Evolutionary conservation across 83 land plant genomes (phyloP).

Genomic region (Picea mariana): DNA sequence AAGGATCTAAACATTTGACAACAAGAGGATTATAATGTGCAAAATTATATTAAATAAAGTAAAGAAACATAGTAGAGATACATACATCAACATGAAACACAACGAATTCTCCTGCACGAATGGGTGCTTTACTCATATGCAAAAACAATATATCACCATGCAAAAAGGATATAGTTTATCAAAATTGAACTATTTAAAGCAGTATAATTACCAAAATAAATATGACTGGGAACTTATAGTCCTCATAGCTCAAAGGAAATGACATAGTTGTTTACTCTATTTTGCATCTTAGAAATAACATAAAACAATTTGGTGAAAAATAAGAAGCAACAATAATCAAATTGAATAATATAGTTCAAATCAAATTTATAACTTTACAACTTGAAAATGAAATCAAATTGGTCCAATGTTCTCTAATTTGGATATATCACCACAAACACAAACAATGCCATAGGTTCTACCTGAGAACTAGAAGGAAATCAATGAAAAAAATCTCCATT

Average conservation of each 20-base stretch:
- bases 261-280: neutral
- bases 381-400: neutral
- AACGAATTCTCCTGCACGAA: constrained; percentile 94
- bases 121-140: constrained; percentile 90
- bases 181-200: neutral
- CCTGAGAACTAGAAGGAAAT: neutral
- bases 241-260: neutral
- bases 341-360: neutral
- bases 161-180: constrained; percentile 3
- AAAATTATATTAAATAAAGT: no score
- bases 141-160: constrained; percentile 95
- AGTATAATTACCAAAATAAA: neutral
- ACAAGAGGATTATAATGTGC: no score
- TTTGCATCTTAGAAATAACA: neutral
- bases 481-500: neutral
- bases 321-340: neutral
- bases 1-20: no score
- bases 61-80: neutral
- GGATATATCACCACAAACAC: neutral
- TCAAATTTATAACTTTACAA: neutral
- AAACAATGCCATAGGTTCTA: neutral
- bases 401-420: neutral
- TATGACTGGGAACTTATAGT: neutral
- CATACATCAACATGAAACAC: constrained; percentile 91
- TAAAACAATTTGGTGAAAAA: neutral